Percentiles rank a stretch among this genome's conserved stretches.
Conservation (phyloP, 345 rosid species). For the Rhizophora mangle region DNA sequence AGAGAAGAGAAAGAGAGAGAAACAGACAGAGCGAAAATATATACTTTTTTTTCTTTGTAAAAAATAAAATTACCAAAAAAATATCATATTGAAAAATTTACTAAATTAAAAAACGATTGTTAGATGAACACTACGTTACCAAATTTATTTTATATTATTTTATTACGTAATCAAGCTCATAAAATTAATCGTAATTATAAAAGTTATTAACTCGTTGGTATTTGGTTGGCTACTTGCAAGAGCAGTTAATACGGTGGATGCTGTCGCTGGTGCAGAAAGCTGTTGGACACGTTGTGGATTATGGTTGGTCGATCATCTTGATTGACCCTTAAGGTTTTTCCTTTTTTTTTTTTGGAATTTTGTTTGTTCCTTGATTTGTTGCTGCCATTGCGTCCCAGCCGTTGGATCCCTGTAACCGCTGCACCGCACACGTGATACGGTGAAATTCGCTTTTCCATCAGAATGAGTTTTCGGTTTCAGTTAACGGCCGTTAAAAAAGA, state of each 20-base stretch:
- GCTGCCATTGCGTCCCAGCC: conserved; percentile 40
- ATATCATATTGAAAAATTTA: too few relatives aligned
- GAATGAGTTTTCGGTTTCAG: conserved; percentile 18
- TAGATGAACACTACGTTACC: too few relatives aligned
- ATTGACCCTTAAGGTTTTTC: conserved; percentile 8
- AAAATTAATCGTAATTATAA: too few relatives aligned
- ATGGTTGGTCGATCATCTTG: conserved; percentile 13
- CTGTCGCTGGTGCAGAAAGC: conserved; percentile 25
- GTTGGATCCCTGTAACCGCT: conserved; percentile 38
- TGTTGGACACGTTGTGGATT: conserved; percentile 36
- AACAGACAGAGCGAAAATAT: too few relatives aligned
- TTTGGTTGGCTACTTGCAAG: conserved; percentile 68
- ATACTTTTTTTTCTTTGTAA: too few relatives aligned
- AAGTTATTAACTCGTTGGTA: conserved; percentile 29
- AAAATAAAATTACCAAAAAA: too few relatives aligned
- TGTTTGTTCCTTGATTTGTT: conserved; percentile 25
- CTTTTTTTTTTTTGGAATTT: not conserved
- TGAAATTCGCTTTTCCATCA: not conserved
- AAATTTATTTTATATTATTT: not conserved
- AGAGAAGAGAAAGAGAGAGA: conserved; percentile 12
- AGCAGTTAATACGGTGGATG: conserved; percentile 56
- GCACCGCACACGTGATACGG: conserved; percentile 8
- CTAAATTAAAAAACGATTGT: too few relatives aligned
- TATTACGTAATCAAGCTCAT: not conserved
- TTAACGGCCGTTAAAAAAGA: conserved; percentile 25